Evolutionary conservation across 768 basidiomycete genomes (phyloP).

Genomic region (Tricholoma hemisulphureum): DNA sequence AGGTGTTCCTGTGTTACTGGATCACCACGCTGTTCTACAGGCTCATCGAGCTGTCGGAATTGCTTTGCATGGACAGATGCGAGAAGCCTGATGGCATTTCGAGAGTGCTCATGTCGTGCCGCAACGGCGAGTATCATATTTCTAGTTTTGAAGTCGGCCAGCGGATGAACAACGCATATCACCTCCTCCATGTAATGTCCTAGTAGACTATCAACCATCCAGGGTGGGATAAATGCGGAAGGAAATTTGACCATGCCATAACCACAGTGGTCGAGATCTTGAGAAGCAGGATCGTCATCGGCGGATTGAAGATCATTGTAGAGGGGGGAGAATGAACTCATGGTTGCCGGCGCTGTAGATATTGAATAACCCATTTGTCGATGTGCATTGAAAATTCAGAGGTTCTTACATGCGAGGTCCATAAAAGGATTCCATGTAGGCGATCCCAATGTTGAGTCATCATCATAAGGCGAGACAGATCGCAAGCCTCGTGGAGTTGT

Average conservation of each 20-base stretch:
- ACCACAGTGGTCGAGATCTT: background rate
- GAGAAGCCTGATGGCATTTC: constrained; percentile 63
- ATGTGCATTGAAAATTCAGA: constrained; percentile 64
- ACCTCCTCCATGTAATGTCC: constrained; percentile 60
- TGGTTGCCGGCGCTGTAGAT: constrained; percentile 21
- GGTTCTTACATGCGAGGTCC: constrained; percentile 74
- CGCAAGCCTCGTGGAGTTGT: constrained; percentile 12
- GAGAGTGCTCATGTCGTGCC: constrained; percentile 42
- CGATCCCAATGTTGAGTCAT: constrained; percentile 14
- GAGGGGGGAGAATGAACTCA: constrained; percentile 28
- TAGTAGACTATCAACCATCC: constrained; percentile 29
- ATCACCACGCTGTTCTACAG: constrained; percentile 24
- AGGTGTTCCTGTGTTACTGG: constrained; percentile 22
- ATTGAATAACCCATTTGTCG: constrained; percentile 73
- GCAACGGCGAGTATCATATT: constrained; percentile 52
- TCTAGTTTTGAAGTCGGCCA: constrained; percentile 51
- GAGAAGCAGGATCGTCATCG: background rate
- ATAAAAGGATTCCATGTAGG: constrained; percentile 21
- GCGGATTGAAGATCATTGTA: constrained; percentile 18
- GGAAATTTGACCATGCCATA: background rate
- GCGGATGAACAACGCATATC: constrained; percentile 68
- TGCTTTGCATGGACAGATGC: constrained; percentile 51
- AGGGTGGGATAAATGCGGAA: constrained; percentile 17
- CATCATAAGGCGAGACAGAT: constrained; percentile 22
- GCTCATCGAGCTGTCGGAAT: constrained; percentile 18